Percentiles rank a stretch among this genome's conserved stretches.
Evolutionary conservation across 495 filamentous ascomycete species (phyloP).

Genomic region (Bathelium albidoporum): DNA sequence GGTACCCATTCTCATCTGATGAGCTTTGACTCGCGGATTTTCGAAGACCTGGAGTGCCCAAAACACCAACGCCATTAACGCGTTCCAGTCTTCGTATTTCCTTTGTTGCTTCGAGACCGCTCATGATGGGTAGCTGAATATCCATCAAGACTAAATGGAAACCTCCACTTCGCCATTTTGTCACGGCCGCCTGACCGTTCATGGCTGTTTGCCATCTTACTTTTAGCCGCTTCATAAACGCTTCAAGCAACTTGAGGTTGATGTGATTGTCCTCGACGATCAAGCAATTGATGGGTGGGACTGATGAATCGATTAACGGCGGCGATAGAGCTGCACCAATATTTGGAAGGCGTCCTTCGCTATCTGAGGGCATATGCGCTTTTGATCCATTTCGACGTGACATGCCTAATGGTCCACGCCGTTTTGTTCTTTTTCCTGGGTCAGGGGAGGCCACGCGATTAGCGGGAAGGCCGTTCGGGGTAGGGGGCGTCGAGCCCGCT

Average conservation of each 20-base stretch:
- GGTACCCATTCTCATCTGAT: slow-evolving; percentile 9
- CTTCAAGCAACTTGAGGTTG: slow-evolving; percentile 84
- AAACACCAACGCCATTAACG: slow-evolving; percentile 82
- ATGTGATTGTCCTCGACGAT: slow-evolving; percentile 99
- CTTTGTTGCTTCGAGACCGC: slow-evolving; percentile 87
- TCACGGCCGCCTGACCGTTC: slow-evolving; percentile 86
- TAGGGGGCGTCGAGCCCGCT: slow-evolving; percentile 45
- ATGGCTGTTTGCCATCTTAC: slow-evolving; percentile 97
- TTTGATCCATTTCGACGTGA: slow-evolving; percentile 1
- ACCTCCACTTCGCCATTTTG: slow-evolving; percentile 86
- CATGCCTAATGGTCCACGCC: slow-evolving; percentile 25
- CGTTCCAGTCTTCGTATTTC: slow-evolving; percentile 87
- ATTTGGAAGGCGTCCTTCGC: background rate
- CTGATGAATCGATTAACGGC: slow-evolving; percentile 54
- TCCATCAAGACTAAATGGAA: slow-evolving; percentile 98
- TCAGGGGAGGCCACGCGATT: slow-evolving; percentile 49
- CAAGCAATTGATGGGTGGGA: slow-evolving; percentile 93
- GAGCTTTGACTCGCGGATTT: slow-evolving; percentile 14
- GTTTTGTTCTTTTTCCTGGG: slow-evolving; percentile 21
- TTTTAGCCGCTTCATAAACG: slow-evolving; percentile 91
- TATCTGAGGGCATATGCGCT: background rate
- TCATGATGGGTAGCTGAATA: slow-evolving; percentile 97
- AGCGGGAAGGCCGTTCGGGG: slow-evolving; percentile 26
- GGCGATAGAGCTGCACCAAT: background rate
- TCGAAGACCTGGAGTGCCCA: slow-evolving; percentile 32